Evolutionary conservation across 768 basidiomycete species (phyloP).

Genomic region (Tremella yokohamensis): DNA sequence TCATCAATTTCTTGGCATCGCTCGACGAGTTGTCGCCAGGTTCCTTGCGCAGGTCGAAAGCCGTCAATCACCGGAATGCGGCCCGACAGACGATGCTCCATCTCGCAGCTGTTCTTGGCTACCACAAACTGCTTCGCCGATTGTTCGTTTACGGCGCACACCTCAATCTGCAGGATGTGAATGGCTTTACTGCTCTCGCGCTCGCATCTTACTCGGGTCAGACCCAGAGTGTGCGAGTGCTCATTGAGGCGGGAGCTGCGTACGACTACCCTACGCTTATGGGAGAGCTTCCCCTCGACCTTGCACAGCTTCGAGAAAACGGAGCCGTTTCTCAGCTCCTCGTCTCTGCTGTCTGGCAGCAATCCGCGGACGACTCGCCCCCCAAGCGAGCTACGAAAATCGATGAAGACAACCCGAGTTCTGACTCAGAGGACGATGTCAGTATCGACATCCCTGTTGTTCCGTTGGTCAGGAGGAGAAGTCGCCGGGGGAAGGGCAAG

Average conservation of each 20-base stretch:
- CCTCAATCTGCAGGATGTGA: conserved; percentile 77
- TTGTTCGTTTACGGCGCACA: conserved; percentile 70
- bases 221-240: conserved; percentile 61
- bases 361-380: conserved; percentile 20
- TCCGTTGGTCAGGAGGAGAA: conserved; percentile 1
- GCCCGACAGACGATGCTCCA: conserved; percentile 86
- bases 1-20: conserved; percentile 75
- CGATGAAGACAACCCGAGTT: conserved; percentile 46
- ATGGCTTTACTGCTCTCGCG: conserved; percentile 85
- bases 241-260: conserved; percentile 79
- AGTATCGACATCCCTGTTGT: conserved; percentile 8
- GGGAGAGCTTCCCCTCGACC: conserved; percentile 51
- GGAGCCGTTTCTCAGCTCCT: conserved; percentile 48
- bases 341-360: conserved; percentile 36
- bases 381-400: conserved; percentile 21
- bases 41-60: conserved; percentile 55
- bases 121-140: conserved; percentile 66
- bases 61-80: conserved; percentile 66
- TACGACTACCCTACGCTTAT: conserved; percentile 47
- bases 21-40: conserved; percentile 59
- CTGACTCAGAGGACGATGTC: conserved; percentile 31
- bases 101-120: conserved; percentile 74
- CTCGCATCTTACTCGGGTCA: conserved; percentile 71
- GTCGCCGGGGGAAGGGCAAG: conserved; percentile 12
- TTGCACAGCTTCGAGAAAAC: conserved; percentile 51